Percentiles rank a stretch among this genome's conserved stretches.
phyloP scores from a whole-genome alignment of 2,329 filamentous ascomycete genomes.

The Cladosporium sphaerospermum region DNA sequence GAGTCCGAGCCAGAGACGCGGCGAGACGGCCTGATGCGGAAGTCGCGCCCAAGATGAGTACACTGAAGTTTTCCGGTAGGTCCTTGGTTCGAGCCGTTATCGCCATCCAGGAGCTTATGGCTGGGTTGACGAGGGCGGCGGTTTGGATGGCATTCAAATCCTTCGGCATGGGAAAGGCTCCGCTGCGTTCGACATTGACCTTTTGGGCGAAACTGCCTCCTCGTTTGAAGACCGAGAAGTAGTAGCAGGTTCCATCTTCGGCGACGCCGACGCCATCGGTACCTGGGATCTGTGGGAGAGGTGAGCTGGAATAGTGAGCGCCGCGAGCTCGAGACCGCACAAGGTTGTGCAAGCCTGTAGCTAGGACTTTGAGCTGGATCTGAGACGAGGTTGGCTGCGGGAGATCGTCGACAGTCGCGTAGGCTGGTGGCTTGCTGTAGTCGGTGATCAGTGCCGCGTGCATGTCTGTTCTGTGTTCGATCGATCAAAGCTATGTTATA shows the following conservation, averaged over 20 bases:
- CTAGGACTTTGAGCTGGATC: slow-evolving; percentile 48
- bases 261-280: slow-evolving; percentile 47
- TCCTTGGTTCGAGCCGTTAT: slow-evolving; percentile 39
- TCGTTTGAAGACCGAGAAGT: slow-evolving; percentile 40
- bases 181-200: slow-evolving; percentile 38
- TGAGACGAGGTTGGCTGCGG: slow-evolving; percentile 32
- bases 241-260: slow-evolving; percentile 44
- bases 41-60: slow-evolving; percentile 49
- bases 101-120: slow-evolving; percentile 54
- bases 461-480: slow-evolving; percentile 20
- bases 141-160: slow-evolving; percentile 44
- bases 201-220: slow-evolving; percentile 43
- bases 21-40: slow-evolving; percentile 48
- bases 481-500: not conserved
- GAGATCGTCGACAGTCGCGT: slow-evolving; percentile 25
- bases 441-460: slow-evolving; percentile 36
- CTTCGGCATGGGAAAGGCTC: slow-evolving; percentile 38
- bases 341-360: slow-evolving; percentile 48
- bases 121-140: slow-evolving; percentile 51
- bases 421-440: slow-evolving; percentile 35
- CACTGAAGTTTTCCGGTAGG: slow-evolving; percentile 40
- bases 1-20: slow-evolving; percentile 40
- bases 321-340: slow-evolving; percentile 50
- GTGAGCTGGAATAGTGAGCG: slow-evolving; percentile 47
- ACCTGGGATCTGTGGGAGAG: slow-evolving; percentile 48